Base-by-base conservation (phyloP, 2,329 filamentous ascomycete genomes). In the Exophiala phaeomuriformis region DNA sequence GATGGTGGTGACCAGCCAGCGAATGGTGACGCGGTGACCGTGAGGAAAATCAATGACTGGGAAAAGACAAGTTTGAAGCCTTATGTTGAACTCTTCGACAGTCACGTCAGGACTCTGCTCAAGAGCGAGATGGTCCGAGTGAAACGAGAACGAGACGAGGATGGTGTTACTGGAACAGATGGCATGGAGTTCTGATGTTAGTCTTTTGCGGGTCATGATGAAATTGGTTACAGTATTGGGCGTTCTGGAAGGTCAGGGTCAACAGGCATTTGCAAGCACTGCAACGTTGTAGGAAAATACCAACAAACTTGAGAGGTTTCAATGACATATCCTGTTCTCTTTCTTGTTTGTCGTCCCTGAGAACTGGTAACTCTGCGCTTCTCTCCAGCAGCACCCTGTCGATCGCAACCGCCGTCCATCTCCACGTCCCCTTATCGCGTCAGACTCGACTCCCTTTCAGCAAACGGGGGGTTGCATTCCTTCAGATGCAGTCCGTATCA, bases 61-160 rank as follows among this genome's bases (percentile, higher is more conserved):
- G 91, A 98, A 72, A 98, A 97, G 81, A 98, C 93, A 28, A 89
- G 88, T 61, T 71, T 98, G 66, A 95, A 86, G 73, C 89, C 90
- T 5, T 97, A 95, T 67, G 83, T 97, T 35, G 90, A 97, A 53
- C 84, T 85, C 62, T 97, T 98, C 71, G 80, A 86, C 62, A 79
- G 77, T 0, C 95, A 96, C 70, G 88, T 97, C 5, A 78, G 81
- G 6, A 78, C 75, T 0, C 69, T 98, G 51, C 77, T 96, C 69
- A 90, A 85, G 68, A 91, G 95, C 55, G 84, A 87, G 63, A 55
- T 53, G 44, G 68, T 72, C 27, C 68, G 66, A 30, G 69, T 71
- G 5, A 80, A 80, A 65, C 68, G 76, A 52, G 77, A 78, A 62
- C 67, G 72, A 37, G 72, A 74, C 19, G 75, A 81, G 30, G 76